Evolutionary conservation across 306 rosid species (phyloP).

Genomic region (Calophaca sinica): DNA sequence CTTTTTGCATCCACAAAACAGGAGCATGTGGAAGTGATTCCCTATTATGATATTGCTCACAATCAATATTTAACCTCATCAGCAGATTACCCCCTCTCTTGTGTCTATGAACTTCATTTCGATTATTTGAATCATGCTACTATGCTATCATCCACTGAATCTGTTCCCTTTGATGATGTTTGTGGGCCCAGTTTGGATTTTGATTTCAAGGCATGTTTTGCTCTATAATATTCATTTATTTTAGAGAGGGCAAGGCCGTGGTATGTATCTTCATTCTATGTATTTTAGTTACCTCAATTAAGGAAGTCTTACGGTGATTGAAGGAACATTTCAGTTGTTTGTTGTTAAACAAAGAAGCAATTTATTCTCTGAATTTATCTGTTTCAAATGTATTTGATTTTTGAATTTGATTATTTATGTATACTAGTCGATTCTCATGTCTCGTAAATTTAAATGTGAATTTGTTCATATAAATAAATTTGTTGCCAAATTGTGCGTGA

Average conservation of each 20-base stretch:
- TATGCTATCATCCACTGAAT: neutral
- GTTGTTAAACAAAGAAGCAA: too few relatives aligned
- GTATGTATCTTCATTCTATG: too few relatives aligned
- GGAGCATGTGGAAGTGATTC: conserved; percentile 27
- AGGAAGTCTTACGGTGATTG: too few relatives aligned
- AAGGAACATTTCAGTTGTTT: too few relatives aligned
- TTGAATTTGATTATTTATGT: too few relatives aligned
- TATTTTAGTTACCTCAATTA: too few relatives aligned
- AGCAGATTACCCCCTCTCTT: conserved; percentile 3
- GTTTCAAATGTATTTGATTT: too few relatives aligned
- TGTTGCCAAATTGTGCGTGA: too few relatives aligned
- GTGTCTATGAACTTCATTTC: conserved; percentile 29
- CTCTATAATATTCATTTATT: neutral
- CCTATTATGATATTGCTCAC: neutral
- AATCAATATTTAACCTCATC: conserved; percentile 10
- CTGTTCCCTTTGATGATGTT: conserved; percentile 10
- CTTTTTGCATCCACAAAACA: neutral
- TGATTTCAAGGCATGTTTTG: neutral
- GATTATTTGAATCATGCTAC: conserved; percentile 9
- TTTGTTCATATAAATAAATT: too few relatives aligned
- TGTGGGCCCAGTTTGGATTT: neutral
- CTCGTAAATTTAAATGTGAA: too few relatives aligned
- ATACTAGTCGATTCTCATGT: too few relatives aligned
- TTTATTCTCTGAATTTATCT: too few relatives aligned
- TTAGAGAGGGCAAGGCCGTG: neutral